Evolutionary conservation across 2,329 filamentous ascomycete species (phyloP), one percentile per base, ranked within the genome.

Genomic region (Podosphaera fusca): DNA sequence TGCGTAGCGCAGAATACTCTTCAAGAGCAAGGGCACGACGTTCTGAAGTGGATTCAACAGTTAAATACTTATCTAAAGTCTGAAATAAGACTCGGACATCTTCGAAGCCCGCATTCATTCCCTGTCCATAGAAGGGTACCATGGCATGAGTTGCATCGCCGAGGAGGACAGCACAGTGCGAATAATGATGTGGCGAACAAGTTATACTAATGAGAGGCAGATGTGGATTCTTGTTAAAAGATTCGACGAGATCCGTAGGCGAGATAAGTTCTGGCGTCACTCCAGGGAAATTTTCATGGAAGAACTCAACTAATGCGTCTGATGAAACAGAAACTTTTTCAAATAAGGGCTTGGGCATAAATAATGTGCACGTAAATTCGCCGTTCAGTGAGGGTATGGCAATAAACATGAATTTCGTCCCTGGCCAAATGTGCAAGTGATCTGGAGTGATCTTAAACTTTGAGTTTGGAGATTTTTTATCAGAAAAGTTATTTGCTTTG

Each of bases 121-220:
- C 92, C 69, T 98, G 92, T 0, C 92, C 92, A 69, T 96, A 98
- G 70, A 98, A 98, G 0, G 92, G 92, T 0, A 98, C 88, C 82
- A 98, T 95, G 58, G 94, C 92, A 68, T 98, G 92, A 0, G 92
- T 89, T 6, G 92, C 88, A 67, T 98, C 92, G 58, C 92, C 92
- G 40, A 98, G 68, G 54, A 98, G 87, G 59, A 94, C 87, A 36
- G 78, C 87, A 0, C 81, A 84, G 31, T 80, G 80, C 55, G 72
- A 74, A 71, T 80, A 87, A 71, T 95, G 87, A 70, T 96, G 86
- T 0, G 92, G 92, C 21, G 78, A 78, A 72, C 89, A 95, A 70
- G 95, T 96, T 67, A 98, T 84, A 67, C 80, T 92, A 67, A 98
- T 92, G 5, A 98, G 75, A 0, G 92, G 92, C 0, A 96, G 79